These are phyloP conservation scores for Cryptosporidium sp. DNA, from an alignment of 169 alveolate species.

Conservation along the genomic window DNA sequence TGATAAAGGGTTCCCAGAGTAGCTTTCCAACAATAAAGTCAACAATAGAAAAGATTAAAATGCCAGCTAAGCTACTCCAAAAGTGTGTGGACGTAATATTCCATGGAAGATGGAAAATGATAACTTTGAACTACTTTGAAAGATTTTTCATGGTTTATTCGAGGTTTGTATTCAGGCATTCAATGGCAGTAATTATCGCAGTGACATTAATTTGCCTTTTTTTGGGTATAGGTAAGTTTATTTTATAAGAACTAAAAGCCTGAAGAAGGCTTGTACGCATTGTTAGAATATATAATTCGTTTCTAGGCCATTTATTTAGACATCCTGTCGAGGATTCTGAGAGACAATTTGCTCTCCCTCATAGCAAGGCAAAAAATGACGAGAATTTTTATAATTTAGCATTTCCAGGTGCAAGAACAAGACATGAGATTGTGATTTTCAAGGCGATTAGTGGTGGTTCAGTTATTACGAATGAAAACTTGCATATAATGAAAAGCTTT, in stretches of 20 bases:
- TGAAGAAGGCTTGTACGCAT: background rate
- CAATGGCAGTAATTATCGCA: slow-evolving; percentile 23
- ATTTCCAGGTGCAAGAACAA: slow-evolving; percentile 75
- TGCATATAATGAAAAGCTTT: slow-evolving; percentile 58
- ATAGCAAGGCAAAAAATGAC: slow-evolving; percentile 64
- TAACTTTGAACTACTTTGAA: slow-evolving; percentile 59
- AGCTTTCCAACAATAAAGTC: slow-evolving; percentile 1
- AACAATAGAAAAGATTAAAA: slow-evolving; percentile 29
- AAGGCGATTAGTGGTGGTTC: slow-evolving; percentile 62
- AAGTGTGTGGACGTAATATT: slow-evolving; percentile 33
- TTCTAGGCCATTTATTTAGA: slow-evolving; percentile 53
- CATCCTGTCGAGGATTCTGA: slow-evolving; percentile 75
- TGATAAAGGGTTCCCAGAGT: background rate
- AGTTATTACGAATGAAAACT: slow-evolving; percentile 32
- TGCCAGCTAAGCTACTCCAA: slow-evolving; percentile 28
- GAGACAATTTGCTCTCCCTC: slow-evolving; percentile 71
- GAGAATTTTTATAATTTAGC: slow-evolving; percentile 52
- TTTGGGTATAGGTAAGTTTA: slow-evolving; percentile 72
- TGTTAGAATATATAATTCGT: background rate
- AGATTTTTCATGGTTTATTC: slow-evolving; percentile 73
- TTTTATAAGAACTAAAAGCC: background rate
- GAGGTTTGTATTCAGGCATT: slow-evolving; percentile 64
- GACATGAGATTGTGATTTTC: slow-evolving; percentile 65
- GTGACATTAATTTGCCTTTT: slow-evolving; percentile 52
- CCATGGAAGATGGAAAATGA: slow-evolving; percentile 68